These are phyloP conservation scores for Paraphaeosphaeria sporulosa DNA, from an alignment of 2,329 filamentous ascomycete species.

Conservation along the genomic window DNA sequence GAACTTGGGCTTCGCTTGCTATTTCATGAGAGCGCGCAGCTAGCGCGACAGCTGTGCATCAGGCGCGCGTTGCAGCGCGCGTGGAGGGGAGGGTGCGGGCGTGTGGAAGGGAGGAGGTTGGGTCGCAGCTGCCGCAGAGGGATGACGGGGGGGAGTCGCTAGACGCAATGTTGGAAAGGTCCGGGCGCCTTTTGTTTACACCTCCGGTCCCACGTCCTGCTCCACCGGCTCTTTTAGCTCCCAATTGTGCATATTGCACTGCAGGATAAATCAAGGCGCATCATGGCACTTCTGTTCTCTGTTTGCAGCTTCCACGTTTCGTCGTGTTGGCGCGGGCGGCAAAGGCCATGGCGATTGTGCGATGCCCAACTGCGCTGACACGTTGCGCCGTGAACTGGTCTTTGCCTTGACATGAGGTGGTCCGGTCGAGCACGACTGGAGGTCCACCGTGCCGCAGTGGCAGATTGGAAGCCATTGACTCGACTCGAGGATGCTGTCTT, in stretches of 20 bases:
- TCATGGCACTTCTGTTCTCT: background rate
- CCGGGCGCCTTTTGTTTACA: conserved; percentile 11
- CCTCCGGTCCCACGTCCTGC: background rate
- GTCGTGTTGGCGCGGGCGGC: background rate
- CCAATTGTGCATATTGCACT: background rate
- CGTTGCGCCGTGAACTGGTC: background rate
- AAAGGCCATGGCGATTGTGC: background rate
- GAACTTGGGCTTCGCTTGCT: conserved; percentile 20
- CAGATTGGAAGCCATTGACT: background rate
- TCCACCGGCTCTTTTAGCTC: background rate
- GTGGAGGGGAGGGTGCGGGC: conserved; percentile 28
- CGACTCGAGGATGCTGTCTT: background rate
- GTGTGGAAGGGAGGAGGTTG: conserved; percentile 41
- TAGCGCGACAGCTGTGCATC: conserved; percentile 23
- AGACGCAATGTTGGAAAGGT: conserved; percentile 14
- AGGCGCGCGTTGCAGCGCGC: conserved; percentile 36
- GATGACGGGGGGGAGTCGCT: conserved; percentile 7
- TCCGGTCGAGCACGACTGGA: background rate
- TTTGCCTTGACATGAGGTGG: background rate
- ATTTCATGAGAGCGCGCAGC: conserved; percentile 32
- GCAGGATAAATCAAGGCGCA: background rate
- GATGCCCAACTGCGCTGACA: conserved; percentile 7
- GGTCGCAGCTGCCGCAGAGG: conserved; percentile 31
- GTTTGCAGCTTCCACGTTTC: conserved; percentile 5
- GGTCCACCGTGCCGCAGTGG: background rate